These are phyloP conservation scores for Helicocarpus griseus DNA, from an alignment of 2,329 filamentous ascomycete species.

Conservation along the genomic window DNA sequence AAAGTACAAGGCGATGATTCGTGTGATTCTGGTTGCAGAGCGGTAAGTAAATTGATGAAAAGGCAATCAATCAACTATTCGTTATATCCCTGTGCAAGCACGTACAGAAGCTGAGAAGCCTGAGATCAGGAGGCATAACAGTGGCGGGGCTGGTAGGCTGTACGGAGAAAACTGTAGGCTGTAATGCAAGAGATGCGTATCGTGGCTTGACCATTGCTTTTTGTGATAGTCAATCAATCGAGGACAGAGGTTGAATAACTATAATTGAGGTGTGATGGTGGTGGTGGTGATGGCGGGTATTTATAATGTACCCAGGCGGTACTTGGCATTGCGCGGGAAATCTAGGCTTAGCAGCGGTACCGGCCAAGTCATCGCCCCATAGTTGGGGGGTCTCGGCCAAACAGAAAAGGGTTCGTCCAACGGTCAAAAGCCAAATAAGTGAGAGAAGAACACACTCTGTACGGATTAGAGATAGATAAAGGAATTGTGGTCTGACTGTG, in stretches of 20 bases:
- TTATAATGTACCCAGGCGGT: not conserved
- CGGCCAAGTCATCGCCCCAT: not conserved
- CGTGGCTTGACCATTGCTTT: too few species aligned
- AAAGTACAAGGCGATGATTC: not conserved
- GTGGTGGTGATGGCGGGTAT: too few species aligned
- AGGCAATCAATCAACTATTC: too few species aligned
- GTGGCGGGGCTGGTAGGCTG: too few species aligned
- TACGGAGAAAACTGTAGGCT: too few species aligned
- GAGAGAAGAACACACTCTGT: not conserved
- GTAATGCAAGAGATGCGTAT: too few species aligned
- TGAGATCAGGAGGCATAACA: too few species aligned
- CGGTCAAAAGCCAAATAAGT: not conserved
- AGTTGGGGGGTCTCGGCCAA: not conserved
- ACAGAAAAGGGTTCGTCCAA: not conserved
- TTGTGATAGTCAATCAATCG: not conserved
- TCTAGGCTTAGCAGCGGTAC: not conserved
- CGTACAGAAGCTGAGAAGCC: too few species aligned
- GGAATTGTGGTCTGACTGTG: not conserved
- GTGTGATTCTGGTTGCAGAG: not conserved
- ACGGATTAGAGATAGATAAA: not conserved
- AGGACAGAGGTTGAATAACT: not conserved
- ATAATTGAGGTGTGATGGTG: not conserved
- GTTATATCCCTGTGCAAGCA: too few species aligned
- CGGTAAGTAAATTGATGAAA: too few species aligned
- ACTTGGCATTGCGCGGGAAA: not conserved